phyloP scores from a whole-genome alignment of 768 basidiomycete species.

The Russula ochroleuca region DNA sequence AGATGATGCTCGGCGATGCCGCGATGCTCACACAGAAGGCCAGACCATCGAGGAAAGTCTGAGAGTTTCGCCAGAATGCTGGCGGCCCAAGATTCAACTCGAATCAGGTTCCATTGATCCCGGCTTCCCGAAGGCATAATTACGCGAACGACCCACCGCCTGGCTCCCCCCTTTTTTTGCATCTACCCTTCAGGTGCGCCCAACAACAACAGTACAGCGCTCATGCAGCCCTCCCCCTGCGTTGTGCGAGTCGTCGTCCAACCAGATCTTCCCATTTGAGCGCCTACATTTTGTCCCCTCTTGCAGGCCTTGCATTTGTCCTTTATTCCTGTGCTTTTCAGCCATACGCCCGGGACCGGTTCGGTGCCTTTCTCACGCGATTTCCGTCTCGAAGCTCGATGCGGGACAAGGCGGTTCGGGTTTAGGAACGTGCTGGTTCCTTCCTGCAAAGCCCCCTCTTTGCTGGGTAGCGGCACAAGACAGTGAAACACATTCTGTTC shows the following conservation, averaged over 20 bases:
- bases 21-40: conserved; percentile 26
- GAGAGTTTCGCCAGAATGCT: conserved; percentile 18
- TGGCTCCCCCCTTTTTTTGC: conserved; percentile 19
- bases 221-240: conserved; percentile 17
- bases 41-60: conserved; percentile 25
- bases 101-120: conserved; percentile 27
- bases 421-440: conserved; percentile 9
- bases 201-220: conserved; percentile 25
- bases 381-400: conserved; percentile 21
- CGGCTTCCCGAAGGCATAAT: conserved; percentile 26
- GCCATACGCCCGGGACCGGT: conserved; percentile 17
- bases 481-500: not conserved
- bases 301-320: conserved; percentile 7
- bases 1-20: conserved; percentile 26
- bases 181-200: conserved; percentile 15
- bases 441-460: not conserved
- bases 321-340: conserved; percentile 2
- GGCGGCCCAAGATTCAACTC: conserved; percentile 24
- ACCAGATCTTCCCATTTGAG: conserved; percentile 15
- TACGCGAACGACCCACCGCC: conserved; percentile 26
- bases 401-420: conserved; percentile 2
- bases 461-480: not conserved
- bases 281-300: conserved; percentile 17
- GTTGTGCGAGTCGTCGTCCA: not conserved
- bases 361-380: conserved; percentile 23